Conservation (phyloP, 805 yeast species). For the Blastobotrys peoriensis region DNA sequence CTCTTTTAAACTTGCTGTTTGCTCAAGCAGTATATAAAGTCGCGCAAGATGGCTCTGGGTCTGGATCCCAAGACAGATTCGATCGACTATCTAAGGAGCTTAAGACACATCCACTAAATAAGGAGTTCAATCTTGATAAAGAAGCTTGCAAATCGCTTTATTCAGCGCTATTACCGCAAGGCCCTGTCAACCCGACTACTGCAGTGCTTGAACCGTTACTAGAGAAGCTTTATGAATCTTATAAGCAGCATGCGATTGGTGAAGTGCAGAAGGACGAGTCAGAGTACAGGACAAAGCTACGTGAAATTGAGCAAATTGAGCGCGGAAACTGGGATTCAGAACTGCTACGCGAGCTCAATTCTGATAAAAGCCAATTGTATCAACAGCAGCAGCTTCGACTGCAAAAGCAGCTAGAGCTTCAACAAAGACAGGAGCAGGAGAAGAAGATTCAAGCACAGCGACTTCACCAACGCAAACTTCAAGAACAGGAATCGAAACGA, state of each 20-base stretch:
- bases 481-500: constrained; percentile 2
- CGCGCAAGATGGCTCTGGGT: constrained; percentile 7
- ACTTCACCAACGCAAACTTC: constrained; percentile 9
- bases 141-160: constrained; percentile 21
- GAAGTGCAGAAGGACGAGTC: constrained; percentile 31
- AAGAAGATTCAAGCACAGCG: constrained; percentile 10
- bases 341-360: constrained; percentile 21
- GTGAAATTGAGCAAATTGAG: constrained; percentile 38
- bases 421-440: constrained; percentile 18
- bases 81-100: constrained; percentile 15
- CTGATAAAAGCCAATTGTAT: constrained; percentile 22
- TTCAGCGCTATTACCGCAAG: constrained; percentile 20
- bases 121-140: constrained; percentile 18
- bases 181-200: constrained; percentile 14
- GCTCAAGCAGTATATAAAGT: constrained; percentile 23
- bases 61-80: constrained; percentile 8
- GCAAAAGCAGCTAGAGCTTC: constrained; percentile 19
- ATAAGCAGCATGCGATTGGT: constrained; percentile 18
- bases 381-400: constrained; percentile 19
- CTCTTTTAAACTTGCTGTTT: constrained; percentile 21
- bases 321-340: constrained; percentile 37
- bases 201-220: constrained; percentile 19
- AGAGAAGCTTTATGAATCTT: constrained; percentile 20
- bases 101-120: constrained; percentile 20
- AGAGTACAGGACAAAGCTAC: constrained; percentile 31